Base-by-base conservation (phyloP, 2,329 filamentous ascomycete species). In the Thelonectria blattea region DNA sequence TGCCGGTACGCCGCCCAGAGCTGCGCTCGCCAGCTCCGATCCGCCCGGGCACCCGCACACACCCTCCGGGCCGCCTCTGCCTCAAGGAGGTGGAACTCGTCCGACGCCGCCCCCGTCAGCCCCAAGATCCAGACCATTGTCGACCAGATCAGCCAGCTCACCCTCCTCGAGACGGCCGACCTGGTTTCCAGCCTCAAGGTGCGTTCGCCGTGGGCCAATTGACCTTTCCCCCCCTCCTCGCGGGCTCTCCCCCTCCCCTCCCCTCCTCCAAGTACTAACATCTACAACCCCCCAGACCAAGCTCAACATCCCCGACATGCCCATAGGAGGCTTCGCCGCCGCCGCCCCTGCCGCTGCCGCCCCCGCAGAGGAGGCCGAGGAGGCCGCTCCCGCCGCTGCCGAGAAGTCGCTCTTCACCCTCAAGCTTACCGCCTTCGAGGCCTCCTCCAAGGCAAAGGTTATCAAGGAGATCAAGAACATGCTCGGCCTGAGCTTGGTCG, bases 391-490 rank as follows among this genome's bases (percentile, higher is more conserved):
- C 3, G 91, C 90, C 41, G 89, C 93, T 69, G 92, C 95, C 78
- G 97, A 98, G 87, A 98, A 89, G 89, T 94, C 94, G 4, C 86
- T 99, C 64, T 99, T 99, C 86, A 97, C 91, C 77, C 80, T 99
- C 68, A 98, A 97, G 83, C 88, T 99, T 65, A 85, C 91, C 78
- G 90, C 90, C 37, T 96, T 98, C 76, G 96, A 99, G 54, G 85
- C 93, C 27, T 85, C 81, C 52, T 83, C 94, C 67, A 99, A 99
- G 85, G 93, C 96, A 73, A 99, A 99, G 90, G 84, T 99, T 73
- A 99, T 99, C 86, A 99, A 99, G 87, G 95, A 99, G 84, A 86
- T 99, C 83, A 99, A 99, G 88, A 89, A 88, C 74, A 85, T 99
- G 87, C 83, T 99, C 62, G 95, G 95, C 45, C 81, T 99, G 75